Conservation (phyloP, 192 early-diverging fungal genomes). For the Lobosporangium transversale region DNA sequence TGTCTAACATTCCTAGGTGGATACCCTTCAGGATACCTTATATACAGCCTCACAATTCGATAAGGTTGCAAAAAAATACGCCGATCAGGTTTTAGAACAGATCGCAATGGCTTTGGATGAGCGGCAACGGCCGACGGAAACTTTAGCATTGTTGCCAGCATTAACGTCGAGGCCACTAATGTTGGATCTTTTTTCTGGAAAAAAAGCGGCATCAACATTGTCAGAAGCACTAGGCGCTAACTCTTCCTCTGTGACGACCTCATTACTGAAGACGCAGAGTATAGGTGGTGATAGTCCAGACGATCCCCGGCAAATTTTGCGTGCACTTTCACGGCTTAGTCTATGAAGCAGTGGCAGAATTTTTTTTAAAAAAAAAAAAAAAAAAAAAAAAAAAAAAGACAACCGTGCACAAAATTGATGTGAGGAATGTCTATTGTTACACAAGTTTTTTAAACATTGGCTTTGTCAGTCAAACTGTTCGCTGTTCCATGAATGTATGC, state of each 20-base stretch:
- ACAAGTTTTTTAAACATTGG: not conserved
- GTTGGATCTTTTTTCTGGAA: conserved; percentile 6
- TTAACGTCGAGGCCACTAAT: too few relatives aligned
- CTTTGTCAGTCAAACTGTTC: not conserved
- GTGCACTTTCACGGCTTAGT: conserved; percentile 43
- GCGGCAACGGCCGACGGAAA: conserved; percentile 38
- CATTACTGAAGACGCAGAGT: not conserved
- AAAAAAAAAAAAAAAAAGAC: not conserved
- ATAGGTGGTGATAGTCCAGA: conserved; percentile 20
- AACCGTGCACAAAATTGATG: not conserved
- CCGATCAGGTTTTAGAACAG: conserved; percentile 46
- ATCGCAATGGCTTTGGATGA: conserved; percentile 37
- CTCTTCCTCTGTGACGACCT: not conserved
- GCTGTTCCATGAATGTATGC: too few relatives aligned
- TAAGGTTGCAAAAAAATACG: conserved; percentile 44
- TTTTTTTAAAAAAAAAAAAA: not conserved
- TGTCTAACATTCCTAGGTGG: conserved; percentile 18
- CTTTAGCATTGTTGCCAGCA: conserved; percentile 9
- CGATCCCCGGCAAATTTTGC: conserved; percentile 45
- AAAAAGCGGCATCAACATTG: not conserved
- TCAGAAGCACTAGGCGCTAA: conserved; percentile 1
- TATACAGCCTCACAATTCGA: conserved; percentile 40
- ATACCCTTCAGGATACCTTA: conserved; percentile 38
- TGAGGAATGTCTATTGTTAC: not conserved
- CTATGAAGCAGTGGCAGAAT: not conserved